These are phyloP conservation scores for Podaxis sp. DNA, from an alignment of 768 basidiomycete genomes.

Conservation along the genomic window DNA sequence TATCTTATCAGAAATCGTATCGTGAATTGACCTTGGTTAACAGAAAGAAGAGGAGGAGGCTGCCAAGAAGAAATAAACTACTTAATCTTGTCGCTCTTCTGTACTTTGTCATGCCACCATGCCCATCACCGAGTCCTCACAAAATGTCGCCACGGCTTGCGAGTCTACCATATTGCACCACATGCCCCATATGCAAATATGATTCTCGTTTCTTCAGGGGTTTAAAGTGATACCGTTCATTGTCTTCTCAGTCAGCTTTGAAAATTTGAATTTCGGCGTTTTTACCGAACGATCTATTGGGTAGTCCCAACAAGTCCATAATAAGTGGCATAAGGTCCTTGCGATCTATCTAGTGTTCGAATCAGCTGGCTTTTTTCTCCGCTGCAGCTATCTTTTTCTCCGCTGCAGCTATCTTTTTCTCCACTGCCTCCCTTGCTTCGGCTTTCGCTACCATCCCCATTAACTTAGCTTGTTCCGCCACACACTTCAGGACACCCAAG, in stretches of 20 bases:
- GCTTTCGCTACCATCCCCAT: slow-evolving; percentile 78
- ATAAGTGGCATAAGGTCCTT: slow-evolving; percentile 1
- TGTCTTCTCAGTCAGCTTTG: background rate
- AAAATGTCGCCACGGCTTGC: slow-evolving; percentile 36
- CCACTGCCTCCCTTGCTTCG: slow-evolving; percentile 67
- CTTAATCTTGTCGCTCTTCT: slow-evolving; percentile 25
- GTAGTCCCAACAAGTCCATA: background rate
- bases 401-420: slow-evolving; percentile 38
- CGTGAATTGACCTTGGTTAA: slow-evolving; percentile 12
- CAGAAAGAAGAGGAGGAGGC: slow-evolving; percentile 93
- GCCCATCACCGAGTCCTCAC: slow-evolving; percentile 27
- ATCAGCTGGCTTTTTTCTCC: slow-evolving; percentile 15
- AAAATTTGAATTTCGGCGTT: background rate
- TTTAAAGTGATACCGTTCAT: slow-evolving; percentile 15
- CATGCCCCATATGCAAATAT: slow-evolving; percentile 40
- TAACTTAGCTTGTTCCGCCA: slow-evolving; percentile 86
- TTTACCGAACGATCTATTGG: background rate
- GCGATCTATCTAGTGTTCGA: background rate
- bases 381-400: slow-evolving; percentile 39
- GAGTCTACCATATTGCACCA: slow-evolving; percentile 29
- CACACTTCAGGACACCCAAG: slow-evolving; percentile 73
- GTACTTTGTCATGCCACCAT: slow-evolving; percentile 24
- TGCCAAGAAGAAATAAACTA: slow-evolving; percentile 81
- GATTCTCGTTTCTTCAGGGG: slow-evolving; percentile 14
- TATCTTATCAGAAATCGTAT: background rate